phyloP scores from a whole-genome alignment of 1,139 yeast species.

The Hemisphaericaspora lyxosophila region DNA sequence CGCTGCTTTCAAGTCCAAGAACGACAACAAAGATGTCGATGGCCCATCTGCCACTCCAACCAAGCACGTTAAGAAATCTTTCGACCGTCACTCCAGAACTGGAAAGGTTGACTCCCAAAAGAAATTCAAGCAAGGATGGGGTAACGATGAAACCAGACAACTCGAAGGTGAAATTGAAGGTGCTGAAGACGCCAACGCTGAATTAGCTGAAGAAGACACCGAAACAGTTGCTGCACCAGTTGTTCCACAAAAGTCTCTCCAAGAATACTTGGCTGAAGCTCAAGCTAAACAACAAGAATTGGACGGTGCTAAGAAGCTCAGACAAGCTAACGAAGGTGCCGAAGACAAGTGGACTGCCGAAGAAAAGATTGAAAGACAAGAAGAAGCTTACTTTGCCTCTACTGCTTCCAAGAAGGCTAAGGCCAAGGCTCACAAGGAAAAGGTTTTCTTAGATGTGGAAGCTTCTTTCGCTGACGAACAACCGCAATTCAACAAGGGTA shows the following conservation, averaged over 20 bases:
- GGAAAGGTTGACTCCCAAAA: slow-evolving; percentile 83
- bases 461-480: slow-evolving; percentile 61
- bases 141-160: slow-evolving; percentile 72
- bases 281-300: slow-evolving; percentile 48
- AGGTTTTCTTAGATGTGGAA: slow-evolving; percentile 65
- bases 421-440: slow-evolving; percentile 65
- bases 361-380: slow-evolving; percentile 61
- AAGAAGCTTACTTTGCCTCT: slow-evolving; percentile 56
- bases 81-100: slow-evolving; percentile 83
- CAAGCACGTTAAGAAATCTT: slow-evolving; percentile 62
- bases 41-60: slow-evolving; percentile 55
- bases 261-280: slow-evolving; percentile 70
- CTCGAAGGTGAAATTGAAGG: slow-evolving; percentile 64
- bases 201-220: slow-evolving; percentile 37
- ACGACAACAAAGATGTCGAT: slow-evolving; percentile 68
- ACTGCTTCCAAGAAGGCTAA: slow-evolving; percentile 60
- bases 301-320: slow-evolving; percentile 40
- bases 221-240: slow-evolving; percentile 41
- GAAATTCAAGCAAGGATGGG: slow-evolving; percentile 78
- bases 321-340: slow-evolving; percentile 61
- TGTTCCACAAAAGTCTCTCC: slow-evolving; percentile 60
- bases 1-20: slow-evolving; percentile 78
- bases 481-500: slow-evolving; percentile 13
- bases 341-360: slow-evolving; percentile 61
- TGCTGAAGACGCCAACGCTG: slow-evolving; percentile 58